A percentile compares a stretch with the other conserved stretches of the same genome.
These are phyloP conservation scores for Corinectria fuckeliana DNA, from an alignment of 2,329 filamentous ascomycete genomes.

Conservation along the genomic window DNA sequence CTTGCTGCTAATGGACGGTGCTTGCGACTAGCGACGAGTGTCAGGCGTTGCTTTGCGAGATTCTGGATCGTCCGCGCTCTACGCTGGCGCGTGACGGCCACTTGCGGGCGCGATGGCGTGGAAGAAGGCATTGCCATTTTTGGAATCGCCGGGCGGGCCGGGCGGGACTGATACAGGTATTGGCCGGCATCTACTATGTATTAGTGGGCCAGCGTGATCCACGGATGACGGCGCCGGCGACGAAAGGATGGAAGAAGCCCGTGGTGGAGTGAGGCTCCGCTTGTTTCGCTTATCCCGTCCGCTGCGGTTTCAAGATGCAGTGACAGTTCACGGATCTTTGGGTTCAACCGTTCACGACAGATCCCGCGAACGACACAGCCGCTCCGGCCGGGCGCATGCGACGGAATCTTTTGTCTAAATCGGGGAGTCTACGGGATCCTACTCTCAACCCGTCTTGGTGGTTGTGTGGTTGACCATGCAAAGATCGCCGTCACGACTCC, in stretches of 20 bases:
- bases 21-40: not conserved
- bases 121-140: conserved; percentile 2
- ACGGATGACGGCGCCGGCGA: conserved; percentile 6
- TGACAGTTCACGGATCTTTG: no score
- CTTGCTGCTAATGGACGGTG: not conserved
- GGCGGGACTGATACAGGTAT: conserved; percentile 17
- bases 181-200: conserved; percentile 9
- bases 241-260: not conserved
- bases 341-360: not conserved
- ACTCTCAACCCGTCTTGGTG: not conserved
- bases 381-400: not conserved
- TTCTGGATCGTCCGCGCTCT: not conserved
- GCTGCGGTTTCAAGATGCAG: not conserved
- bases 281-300: conserved; percentile 10
- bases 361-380: not conserved
- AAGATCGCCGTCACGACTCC: conserved; percentile 23
- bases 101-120: not conserved
- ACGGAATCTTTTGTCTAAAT: not conserved
- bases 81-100: not conserved
- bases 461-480: conserved; percentile 9
- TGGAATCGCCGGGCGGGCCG: conserved; percentile 8
- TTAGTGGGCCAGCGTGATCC: conserved; percentile 9
- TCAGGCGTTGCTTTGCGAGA: not conserved
- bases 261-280: not conserved
- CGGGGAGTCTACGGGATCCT: not conserved